These are phyloP conservation scores for Sporothrix luriei DNA, from an alignment of 2,329 filamentous ascomycete species.

Conservation along the genomic window DNA sequence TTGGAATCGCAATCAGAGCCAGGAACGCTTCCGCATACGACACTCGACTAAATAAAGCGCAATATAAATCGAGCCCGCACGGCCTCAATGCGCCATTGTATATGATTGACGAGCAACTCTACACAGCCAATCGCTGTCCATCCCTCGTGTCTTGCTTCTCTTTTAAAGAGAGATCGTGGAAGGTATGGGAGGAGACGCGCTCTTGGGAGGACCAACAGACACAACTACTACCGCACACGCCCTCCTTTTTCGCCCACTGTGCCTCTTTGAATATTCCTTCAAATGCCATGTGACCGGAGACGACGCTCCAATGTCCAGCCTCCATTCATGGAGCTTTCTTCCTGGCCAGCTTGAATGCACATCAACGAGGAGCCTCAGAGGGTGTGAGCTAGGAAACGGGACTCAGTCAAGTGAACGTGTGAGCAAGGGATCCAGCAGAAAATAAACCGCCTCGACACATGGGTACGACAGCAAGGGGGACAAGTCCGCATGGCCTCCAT, in stretches of 20 bases:
- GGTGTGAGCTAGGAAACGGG: background rate
- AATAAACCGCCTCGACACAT: background rate
- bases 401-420: background rate
- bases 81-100: background rate
- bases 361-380: too few relatives aligned
- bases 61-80: background rate
- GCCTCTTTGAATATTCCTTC: background rate
- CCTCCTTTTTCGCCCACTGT: background rate
- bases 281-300: background rate
- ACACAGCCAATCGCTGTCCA: background rate
- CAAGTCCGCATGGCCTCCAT: background rate
- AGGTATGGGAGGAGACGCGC: background rate
- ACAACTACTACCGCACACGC: background rate
- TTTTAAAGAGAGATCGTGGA: background rate
- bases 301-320: background rate
- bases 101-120: background rate
- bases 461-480: background rate
- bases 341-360: background rate
- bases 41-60: slow-evolving; percentile 11
- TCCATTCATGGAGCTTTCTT: background rate
- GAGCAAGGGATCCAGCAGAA: background rate
- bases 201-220: background rate
- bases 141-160: background rate
- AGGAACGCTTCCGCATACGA: slow-evolving; percentile 10
- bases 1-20: background rate